Conservation (phyloP, 2,329 filamentous ascomycete genomes). For the Calonectria honghensis region DNA sequence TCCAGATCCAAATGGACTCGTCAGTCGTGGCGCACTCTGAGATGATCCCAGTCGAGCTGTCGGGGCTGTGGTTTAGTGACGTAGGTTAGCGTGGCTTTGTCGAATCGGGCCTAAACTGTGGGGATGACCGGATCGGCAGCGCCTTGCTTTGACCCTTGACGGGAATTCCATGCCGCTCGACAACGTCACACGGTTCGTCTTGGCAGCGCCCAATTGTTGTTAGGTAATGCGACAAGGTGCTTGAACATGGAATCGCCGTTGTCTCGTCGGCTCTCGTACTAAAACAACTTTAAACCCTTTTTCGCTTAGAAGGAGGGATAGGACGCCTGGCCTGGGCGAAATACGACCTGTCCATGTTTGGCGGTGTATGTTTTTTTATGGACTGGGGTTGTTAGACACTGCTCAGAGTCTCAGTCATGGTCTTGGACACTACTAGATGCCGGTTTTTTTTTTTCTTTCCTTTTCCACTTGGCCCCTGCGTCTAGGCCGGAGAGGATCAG, state of each 20-base stretch:
- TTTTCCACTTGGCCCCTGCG: neutral
- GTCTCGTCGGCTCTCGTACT: constrained; percentile 34
- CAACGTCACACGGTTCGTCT: constrained; percentile 48
- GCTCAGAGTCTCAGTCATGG: neutral
- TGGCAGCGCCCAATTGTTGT: constrained; percentile 43
- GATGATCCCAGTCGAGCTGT: constrained; percentile 44
- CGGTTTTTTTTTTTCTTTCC: neutral
- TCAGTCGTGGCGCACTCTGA: constrained; percentile 44
- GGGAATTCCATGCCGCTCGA: constrained; percentile 35
- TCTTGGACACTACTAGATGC: constrained; percentile 5
- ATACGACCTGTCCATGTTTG: constrained; percentile 6
- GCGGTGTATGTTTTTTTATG: neutral
- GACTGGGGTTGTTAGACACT: neutral
- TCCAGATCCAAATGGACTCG: constrained; percentile 42
- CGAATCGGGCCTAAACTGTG: constrained; percentile 49
- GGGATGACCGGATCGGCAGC: constrained; percentile 45
- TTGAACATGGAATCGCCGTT: constrained; percentile 38
- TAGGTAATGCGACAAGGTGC: constrained; percentile 28
- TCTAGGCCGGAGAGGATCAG: neutral
- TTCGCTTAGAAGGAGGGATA: constrained; percentile 23
- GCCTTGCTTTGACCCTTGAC: constrained; percentile 50
- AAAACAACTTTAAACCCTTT: constrained; percentile 29
- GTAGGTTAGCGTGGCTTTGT: constrained; percentile 53
- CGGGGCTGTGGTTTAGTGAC: constrained; percentile 48
- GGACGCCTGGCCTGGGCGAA: constrained; percentile 8